Conservation (phyloP, 23 red algal species). For the Gracilaria vermiculophylla region DNA sequence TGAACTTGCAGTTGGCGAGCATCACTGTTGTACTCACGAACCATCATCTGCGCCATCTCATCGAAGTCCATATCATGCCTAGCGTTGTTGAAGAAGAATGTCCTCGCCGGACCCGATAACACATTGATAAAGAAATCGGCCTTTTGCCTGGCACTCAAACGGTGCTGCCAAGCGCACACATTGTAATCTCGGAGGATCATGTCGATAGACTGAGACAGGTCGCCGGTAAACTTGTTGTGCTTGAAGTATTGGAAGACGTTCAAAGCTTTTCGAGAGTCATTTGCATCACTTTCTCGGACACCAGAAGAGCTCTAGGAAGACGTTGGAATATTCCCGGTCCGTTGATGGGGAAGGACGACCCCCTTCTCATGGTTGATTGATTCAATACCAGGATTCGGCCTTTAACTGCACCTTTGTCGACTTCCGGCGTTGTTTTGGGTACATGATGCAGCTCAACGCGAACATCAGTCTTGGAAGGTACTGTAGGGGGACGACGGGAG, state of each 20-base stretch:
- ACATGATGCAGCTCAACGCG: too few relatives aligned
- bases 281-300: too few relatives aligned
- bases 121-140: constrained; percentile 1
- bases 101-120: neutral
- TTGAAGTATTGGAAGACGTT: neutral
- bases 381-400: too few relatives aligned
- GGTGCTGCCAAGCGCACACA: neutral
- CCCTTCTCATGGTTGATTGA: too few relatives aligned
- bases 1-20: neutral
- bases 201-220: neutral
- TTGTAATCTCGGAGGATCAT: neutral
- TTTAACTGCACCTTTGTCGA: too few relatives aligned
- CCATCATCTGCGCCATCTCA: constrained; percentile 10
- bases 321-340: too few relatives aligned
- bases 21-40: neutral
- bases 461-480: too few relatives aligned
- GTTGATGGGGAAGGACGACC: too few relatives aligned
- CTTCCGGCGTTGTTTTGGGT: too few relatives aligned
- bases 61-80: neutral
- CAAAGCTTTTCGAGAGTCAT: neutral
- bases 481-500: too few relatives aligned
- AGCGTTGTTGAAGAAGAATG: constrained; percentile 44
- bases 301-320: too few relatives aligned
- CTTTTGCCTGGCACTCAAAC: neutral
- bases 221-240: neutral